Percentiles rank a stretch among this genome's conserved stretches.
phyloP scores from a whole-genome alignment of 345 rosid genomes.

The Acer negundo region DNA sequence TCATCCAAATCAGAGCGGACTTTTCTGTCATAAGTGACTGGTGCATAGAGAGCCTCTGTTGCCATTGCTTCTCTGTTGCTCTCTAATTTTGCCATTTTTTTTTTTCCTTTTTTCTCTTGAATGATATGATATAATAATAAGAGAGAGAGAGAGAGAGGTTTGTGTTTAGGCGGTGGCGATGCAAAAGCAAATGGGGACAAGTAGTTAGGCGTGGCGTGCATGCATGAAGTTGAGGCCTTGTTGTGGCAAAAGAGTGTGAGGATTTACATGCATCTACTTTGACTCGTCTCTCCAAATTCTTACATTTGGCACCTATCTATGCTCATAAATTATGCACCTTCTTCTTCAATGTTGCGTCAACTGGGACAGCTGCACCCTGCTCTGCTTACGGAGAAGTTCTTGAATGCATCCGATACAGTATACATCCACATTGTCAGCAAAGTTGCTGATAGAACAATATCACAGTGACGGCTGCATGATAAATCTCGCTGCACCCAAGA shows the following conservation, averaged over 20 bases:
- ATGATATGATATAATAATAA: background rate
- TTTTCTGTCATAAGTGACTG: slow-evolving; percentile 65
- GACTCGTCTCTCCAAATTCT: background rate
- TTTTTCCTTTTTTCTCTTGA: background rate
- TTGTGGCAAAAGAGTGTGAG: background rate
- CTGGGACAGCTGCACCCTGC: too few relatives aligned
- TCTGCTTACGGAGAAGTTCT: too few relatives aligned
- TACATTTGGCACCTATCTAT: background rate
- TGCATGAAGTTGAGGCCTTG: background rate
- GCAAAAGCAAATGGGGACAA: background rate
- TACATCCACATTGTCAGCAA: too few relatives aligned
- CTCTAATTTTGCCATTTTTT: background rate
- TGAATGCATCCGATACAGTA: too few relatives aligned
- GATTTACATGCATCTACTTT: background rate
- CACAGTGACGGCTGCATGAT: too few relatives aligned
- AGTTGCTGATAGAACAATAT: too few relatives aligned
- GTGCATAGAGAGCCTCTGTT: slow-evolving; percentile 68
- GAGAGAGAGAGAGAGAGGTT: background rate
- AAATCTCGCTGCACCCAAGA: too few relatives aligned
- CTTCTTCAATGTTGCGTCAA: too few relatives aligned
- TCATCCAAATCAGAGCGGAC: slow-evolving; percentile 65
- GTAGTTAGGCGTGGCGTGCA: slow-evolving; percentile 1
- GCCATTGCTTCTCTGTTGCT: slow-evolving; percentile 51
- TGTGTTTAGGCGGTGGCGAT: background rate
- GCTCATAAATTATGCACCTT: too few relatives aligned